These are phyloP conservation scores for Tricholoma sp. DNA, from an alignment of 768 basidiomycete species.

Conservation along the genomic window DNA sequence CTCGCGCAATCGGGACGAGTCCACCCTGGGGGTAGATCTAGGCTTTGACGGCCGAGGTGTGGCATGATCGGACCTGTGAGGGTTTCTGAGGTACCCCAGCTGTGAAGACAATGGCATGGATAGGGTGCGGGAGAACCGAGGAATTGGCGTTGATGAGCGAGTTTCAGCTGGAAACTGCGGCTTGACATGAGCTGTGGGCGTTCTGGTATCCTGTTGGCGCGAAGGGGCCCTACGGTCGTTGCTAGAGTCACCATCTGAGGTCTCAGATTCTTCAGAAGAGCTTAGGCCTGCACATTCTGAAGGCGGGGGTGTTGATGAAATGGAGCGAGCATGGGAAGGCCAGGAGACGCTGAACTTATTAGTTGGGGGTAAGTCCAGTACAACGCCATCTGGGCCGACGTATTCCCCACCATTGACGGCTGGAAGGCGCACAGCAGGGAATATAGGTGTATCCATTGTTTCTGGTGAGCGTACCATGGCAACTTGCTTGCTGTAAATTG, in stretches of 20 bases:
- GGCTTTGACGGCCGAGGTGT: slow-evolving; percentile 5
- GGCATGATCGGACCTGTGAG: slow-evolving; percentile 34
- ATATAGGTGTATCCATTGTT: slow-evolving; percentile 31
- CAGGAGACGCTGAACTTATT: slow-evolving; percentile 61
- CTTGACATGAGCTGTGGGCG: slow-evolving; percentile 10
- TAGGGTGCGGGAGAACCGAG: slow-evolving; percentile 69
- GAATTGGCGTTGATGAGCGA: slow-evolving; percentile 25
- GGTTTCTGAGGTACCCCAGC: slow-evolving; percentile 71
- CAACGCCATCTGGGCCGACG: slow-evolving; percentile 38
- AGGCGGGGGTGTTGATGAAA: slow-evolving; percentile 29
- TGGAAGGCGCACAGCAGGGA: slow-evolving; percentile 50
- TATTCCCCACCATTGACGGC: slow-evolving; percentile 36
- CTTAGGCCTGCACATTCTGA: slow-evolving; percentile 38
- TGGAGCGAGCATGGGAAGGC: slow-evolving; percentile 40
- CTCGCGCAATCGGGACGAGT: slow-evolving; percentile 48
- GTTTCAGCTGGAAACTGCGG: slow-evolving; percentile 5
- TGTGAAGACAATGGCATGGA: slow-evolving; percentile 79
- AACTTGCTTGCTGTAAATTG: background rate
- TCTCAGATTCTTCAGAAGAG: slow-evolving; percentile 46
- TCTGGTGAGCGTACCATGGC: slow-evolving; percentile 8
- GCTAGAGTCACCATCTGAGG: slow-evolving; percentile 39
- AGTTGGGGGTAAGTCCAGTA: slow-evolving; percentile 39
- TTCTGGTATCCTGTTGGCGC: slow-evolving; percentile 16
- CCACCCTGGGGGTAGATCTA: slow-evolving; percentile 13
- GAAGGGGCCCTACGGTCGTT: slow-evolving; percentile 11